A percentile compares a stretch with the other conserved stretches of the same genome.
Evolutionary conservation across 805 yeast species (phyloP).

Genomic region (Metschnikowia lochheadii): DNA sequence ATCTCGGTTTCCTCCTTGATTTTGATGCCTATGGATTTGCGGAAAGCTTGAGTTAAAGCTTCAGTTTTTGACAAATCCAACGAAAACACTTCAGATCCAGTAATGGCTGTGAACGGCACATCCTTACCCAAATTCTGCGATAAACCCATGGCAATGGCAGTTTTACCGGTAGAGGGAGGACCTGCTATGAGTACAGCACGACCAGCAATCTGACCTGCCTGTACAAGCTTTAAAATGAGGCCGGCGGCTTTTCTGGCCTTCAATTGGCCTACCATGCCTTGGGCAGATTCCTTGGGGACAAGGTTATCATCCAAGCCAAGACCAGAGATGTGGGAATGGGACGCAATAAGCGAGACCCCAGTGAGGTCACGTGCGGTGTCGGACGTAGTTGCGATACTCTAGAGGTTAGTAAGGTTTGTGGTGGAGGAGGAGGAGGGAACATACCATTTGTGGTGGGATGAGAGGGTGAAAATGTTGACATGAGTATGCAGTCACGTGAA

Average conservation of each 20-base stretch:
- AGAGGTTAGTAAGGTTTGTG: slow-evolving; percentile 11
- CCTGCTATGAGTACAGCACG: slow-evolving; percentile 95
- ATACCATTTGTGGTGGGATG: slow-evolving; percentile 10
- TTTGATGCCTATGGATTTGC: slow-evolving; percentile 91
- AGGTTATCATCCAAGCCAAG: slow-evolving; percentile 92
- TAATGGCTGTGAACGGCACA: slow-evolving; percentile 93
- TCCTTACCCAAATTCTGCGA: slow-evolving; percentile 68
- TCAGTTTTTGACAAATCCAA: slow-evolving; percentile 93
- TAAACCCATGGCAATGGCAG: slow-evolving; percentile 95
- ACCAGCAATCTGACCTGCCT: slow-evolving; percentile 93
- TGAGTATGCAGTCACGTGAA: not conserved
- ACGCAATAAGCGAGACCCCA: slow-evolving; percentile 76
- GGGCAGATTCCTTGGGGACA: slow-evolving; percentile 70
- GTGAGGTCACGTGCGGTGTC: slow-evolving; percentile 30
- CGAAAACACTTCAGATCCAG: slow-evolving; percentile 91
- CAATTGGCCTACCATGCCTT: slow-evolving; percentile 97
- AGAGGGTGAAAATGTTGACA: slow-evolving; percentile 5
- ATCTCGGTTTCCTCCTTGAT: slow-evolving; percentile 96
- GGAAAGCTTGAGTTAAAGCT: slow-evolving; percentile 91
- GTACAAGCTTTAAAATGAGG: slow-evolving; percentile 85
- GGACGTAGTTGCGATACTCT: slow-evolving; percentile 17
- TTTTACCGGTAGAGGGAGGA: slow-evolving; percentile 98
- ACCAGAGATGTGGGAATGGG: slow-evolving; percentile 97
- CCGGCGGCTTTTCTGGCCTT: slow-evolving; percentile 97
- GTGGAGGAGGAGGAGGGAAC: slow-evolving; percentile 2